Conservation (phyloP, 2,329 filamentous ascomycete species). For the Fusarium duplospermum region DNA sequence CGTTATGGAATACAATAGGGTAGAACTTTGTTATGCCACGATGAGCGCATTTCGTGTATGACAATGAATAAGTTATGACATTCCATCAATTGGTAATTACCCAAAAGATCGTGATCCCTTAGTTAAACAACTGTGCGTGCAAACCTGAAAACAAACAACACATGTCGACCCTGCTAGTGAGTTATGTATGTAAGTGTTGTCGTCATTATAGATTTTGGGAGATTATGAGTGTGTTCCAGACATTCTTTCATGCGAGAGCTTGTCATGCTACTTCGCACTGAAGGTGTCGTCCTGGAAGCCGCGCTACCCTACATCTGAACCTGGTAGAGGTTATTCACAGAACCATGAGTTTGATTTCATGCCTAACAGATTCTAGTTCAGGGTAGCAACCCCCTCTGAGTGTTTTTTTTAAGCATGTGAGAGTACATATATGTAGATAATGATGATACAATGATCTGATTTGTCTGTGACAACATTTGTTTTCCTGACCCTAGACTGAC, state of each 20-base stretch:
- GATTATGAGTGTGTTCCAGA: neutral
- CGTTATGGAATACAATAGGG: conserved; percentile 32
- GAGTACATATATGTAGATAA: neutral
- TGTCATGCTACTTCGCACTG: neutral
- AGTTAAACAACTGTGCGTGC: no score
- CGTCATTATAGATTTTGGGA: neutral
- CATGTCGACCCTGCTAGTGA: neutral
- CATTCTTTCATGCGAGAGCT: neutral
- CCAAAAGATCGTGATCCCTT: neutral
- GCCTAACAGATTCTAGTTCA: neutral
- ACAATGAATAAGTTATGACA: neutral
- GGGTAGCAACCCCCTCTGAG: neutral
- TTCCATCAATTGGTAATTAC: neutral
- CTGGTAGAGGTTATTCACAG: neutral
- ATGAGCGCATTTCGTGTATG: neutral
- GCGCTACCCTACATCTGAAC: neutral
- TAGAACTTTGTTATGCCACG: neutral
- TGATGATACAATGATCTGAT: no score
- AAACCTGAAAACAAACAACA: neutral
- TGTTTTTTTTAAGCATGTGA: no score
- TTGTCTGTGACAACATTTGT: no score
- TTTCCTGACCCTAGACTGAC: neutral
- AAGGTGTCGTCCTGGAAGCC: neutral
- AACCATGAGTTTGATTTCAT: neutral
- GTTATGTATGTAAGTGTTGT: neutral